These are phyloP conservation scores for Phytophthora pinifolia DNA, from an alignment of 352 stramenopile species.

Conservation along the genomic window DNA sequence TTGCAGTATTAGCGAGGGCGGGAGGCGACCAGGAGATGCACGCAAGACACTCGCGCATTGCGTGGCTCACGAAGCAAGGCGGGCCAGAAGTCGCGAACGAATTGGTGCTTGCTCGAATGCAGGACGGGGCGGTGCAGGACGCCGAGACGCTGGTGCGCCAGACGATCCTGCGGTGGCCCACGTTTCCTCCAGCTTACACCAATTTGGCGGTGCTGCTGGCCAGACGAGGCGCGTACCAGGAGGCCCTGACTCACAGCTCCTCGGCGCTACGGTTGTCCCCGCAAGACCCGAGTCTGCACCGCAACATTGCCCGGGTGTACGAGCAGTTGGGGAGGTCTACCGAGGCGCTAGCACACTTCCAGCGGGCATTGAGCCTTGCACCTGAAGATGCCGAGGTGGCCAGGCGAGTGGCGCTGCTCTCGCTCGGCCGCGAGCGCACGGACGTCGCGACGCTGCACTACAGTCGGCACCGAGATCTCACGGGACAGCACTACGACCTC, in stretches of 20 bases:
- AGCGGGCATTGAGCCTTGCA: constrained; percentile 33
- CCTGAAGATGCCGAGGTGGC: constrained; percentile 43
- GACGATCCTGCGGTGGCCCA: constrained; percentile 46
- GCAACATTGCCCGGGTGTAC: constrained; percentile 58
- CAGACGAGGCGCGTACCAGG: constrained; percentile 39
- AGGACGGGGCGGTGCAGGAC: constrained; percentile 40
- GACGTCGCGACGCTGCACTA: constrained; percentile 42
- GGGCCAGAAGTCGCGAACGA: constrained; percentile 65
- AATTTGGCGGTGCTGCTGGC: constrained; percentile 58
- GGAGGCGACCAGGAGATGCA: constrained; percentile 43
- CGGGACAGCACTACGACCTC: constrained; percentile 58
- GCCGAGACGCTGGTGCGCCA: constrained; percentile 44
- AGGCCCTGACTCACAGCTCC: constrained; percentile 42
- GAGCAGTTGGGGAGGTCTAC: constrained; percentile 49
- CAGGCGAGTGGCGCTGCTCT: constrained; percentile 46
- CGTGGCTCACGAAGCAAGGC: constrained; percentile 55
- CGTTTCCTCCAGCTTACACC: constrained; percentile 48
- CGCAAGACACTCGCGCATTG: constrained; percentile 53
- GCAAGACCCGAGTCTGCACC: constrained; percentile 46
- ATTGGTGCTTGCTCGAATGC: constrained; percentile 51
- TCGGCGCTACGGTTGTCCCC: constrained; percentile 44
- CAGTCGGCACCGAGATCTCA: constrained; percentile 39
- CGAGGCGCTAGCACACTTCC: constrained; percentile 51
- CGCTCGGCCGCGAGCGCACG: constrained; percentile 32
- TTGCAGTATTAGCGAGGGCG: constrained; percentile 58